Evolutionary conservation across 2,329 filamentous ascomycete genomes (phyloP), one percentile per base, ranked within the genome.

Genomic region (Penicillium sp.): DNA sequence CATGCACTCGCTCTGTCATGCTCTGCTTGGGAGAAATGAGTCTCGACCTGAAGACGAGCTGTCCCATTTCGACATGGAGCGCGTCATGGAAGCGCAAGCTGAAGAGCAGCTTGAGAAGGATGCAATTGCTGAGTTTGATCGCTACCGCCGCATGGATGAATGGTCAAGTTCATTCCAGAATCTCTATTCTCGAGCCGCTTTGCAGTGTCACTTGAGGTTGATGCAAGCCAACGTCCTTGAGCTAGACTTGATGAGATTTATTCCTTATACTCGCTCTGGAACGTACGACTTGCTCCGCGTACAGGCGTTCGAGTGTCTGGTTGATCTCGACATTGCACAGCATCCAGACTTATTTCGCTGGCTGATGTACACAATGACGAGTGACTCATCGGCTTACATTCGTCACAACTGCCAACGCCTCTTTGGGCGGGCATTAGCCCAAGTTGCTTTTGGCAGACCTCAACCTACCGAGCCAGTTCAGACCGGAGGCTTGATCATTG

Each of bases 101-200:
- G 74, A 76, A 51, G 76, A 82, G 39, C 71, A 76, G 38, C 76
- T 84, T 34, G 75, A 79, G 49, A 72, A 72, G 48, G 76, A 78
- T 45, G 79, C 79, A 3, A 70, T 84, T 26, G 76, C 77, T 26
- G 81, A 83, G 59, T 79, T 85, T 33, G 79, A 83, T 53, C 75
- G 82, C 29, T 81, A 83, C 52, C 73, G 81, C 46, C 74, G 82
- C 33, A 79, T 84, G 62, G 82, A 85, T 55, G 82, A 85, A 62
- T 85, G 81, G 80, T 80, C 81, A 2, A 76, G 79, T 35, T 84
- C 82, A 0, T 83, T 77, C 59, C 81, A 83, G 47, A 85, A 85
- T 55, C 67, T 83, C 25, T 82, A 83, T 62, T 80, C 82, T 1
- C 73, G 74, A 9, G 81, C 81, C 9, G 80, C 81, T 18, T 69